Evolutionary conservation across 371 early-diverging fungal genomes (phyloP).

Genomic region (Chytridiales sp.): DNA sequence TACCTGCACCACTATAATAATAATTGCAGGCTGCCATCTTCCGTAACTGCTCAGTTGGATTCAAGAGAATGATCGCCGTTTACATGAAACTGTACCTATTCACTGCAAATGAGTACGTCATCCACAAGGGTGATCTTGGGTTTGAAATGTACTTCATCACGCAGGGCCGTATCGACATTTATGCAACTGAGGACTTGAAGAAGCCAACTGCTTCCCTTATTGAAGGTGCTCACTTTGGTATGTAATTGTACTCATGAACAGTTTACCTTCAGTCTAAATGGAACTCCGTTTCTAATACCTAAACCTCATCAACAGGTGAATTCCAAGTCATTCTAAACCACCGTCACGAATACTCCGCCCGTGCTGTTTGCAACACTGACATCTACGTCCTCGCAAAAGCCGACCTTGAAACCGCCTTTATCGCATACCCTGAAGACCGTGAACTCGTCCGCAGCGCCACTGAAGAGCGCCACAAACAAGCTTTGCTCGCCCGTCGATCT

Average conservation of each 20-base stretch:
- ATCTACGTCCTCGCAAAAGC: slow-evolving; percentile 46
- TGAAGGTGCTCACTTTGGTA: slow-evolving; percentile 51
- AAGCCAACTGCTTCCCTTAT: slow-evolving; percentile 42
- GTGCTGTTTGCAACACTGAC: slow-evolving; percentile 52
- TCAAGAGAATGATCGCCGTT: slow-evolving; percentile 44
- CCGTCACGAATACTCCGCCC: slow-evolving; percentile 45
- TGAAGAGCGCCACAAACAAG: slow-evolving; percentile 27
- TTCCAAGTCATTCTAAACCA: slow-evolving; percentile 43
- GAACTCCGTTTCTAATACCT: not conserved
- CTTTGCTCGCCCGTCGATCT: slow-evolving; percentile 23
- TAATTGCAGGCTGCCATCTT: slow-evolving; percentile 40
- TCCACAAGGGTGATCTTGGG: slow-evolving; percentile 45
- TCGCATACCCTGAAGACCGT: slow-evolving; percentile 45
- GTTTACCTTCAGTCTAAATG: not conserved
- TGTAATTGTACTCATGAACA: not conserved
- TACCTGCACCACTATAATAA: not conserved
- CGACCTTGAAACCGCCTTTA: slow-evolving; percentile 39
- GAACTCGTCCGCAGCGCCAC: slow-evolving; percentile 35
- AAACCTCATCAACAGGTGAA: slow-evolving; percentile 34
- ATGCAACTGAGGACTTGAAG: slow-evolving; percentile 34
- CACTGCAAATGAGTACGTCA: slow-evolving; percentile 49
- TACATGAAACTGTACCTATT: slow-evolving; percentile 48
- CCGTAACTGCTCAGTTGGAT: slow-evolving; percentile 42
- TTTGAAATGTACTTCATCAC: slow-evolving; percentile 52
- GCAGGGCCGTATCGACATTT: slow-evolving; percentile 51